Evolutionary conservation across 352 stramenopile species (phyloP).

Genomic region (Globisporangium acanthophoron): DNA sequence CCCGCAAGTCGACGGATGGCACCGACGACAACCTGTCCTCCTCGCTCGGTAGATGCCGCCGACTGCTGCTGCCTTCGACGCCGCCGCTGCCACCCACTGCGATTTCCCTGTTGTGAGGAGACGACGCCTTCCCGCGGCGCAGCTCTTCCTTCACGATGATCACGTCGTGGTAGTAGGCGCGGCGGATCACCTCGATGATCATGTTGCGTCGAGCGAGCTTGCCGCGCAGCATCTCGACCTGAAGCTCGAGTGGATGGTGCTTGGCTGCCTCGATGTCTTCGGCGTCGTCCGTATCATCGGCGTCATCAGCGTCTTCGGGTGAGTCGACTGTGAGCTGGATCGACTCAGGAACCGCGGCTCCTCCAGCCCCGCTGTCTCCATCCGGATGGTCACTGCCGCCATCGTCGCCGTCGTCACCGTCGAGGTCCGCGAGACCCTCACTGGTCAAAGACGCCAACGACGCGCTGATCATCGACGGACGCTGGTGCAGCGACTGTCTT

Average conservation of each 20-base stretch:
- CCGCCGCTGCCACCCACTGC: constrained; percentile 1
- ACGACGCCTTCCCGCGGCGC: constrained; percentile 19
- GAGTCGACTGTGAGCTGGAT: constrained; percentile 3
- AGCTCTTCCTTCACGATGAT: constrained; percentile 82
- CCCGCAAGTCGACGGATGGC: constrained; percentile 66
- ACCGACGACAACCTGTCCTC: constrained; percentile 51
- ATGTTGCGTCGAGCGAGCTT: constrained; percentile 67
- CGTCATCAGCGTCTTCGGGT: constrained; percentile 2
- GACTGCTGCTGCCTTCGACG: not conserved
- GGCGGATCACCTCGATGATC: constrained; percentile 66
- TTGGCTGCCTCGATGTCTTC: constrained; percentile 32
- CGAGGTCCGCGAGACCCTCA: not conserved
- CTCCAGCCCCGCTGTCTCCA: not conserved
- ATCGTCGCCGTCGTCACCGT: not conserved
- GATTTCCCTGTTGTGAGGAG: not conserved
- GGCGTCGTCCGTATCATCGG: constrained; percentile 6
- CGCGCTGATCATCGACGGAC: constrained; percentile 8
- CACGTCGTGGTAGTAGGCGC: constrained; percentile 78
- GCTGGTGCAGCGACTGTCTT: not conserved
- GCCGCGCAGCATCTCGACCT: constrained; percentile 64
- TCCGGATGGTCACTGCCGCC: not conserved
- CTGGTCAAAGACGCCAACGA: constrained; percentile 5
- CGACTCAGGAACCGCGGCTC: not conserved
- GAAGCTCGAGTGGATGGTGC: constrained; percentile 25
- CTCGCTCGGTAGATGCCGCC: not conserved